These are phyloP conservation scores for Penicillium olsonii DNA, from an alignment of 2,329 filamentous ascomycete genomes.

Conservation along the genomic window DNA sequence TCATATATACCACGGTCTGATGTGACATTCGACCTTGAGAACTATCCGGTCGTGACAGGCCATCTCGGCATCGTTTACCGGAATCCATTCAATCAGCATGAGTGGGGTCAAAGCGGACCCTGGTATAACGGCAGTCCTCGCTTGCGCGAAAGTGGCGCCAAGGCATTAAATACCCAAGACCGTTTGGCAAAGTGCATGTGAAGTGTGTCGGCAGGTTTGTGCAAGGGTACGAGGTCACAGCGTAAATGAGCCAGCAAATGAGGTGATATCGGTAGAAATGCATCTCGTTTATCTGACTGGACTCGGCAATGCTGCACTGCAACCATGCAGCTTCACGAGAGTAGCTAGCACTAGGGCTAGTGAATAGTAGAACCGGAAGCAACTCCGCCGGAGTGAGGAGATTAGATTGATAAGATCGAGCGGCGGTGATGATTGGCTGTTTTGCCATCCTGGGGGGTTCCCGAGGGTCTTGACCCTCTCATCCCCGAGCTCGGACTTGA, in stretches of 20 bases:
- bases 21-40: neutral
- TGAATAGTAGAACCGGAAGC: constrained; percentile 6
- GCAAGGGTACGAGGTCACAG: neutral
- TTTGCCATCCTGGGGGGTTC: neutral
- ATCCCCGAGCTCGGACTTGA: neutral
- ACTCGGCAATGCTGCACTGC: neutral
- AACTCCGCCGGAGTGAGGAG: constrained; percentile 4
- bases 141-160: neutral
- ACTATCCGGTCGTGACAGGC: neutral
- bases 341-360: no score
- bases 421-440: neutral
- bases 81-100: neutral
- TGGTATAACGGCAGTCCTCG: no score
- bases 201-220: neutral
- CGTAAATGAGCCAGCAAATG: neutral
- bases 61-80: constrained; percentile 1
- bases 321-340: neutral
- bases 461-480: neutral
- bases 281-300: neutral
- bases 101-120: neutral
- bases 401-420: constrained; percentile 17
- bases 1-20: neutral
- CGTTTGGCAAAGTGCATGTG: neutral
- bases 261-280: neutral
- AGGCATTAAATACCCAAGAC: neutral